phyloP scores from a whole-genome alignment of 2,329 filamentous ascomycete genomes.

The Talaromyces albobiverticillius region DNA sequence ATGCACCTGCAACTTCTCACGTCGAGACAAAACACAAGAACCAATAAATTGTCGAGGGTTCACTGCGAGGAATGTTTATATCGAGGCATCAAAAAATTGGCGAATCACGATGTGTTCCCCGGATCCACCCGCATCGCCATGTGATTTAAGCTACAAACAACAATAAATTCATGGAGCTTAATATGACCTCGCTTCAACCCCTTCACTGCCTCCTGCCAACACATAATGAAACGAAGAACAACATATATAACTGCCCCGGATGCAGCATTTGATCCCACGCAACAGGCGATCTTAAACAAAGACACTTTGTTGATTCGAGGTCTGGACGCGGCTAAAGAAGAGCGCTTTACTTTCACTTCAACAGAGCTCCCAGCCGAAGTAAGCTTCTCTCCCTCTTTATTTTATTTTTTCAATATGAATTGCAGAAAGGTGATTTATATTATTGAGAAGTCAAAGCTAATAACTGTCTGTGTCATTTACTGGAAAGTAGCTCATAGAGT shows the following conservation, averaged over 20 bases:
- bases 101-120: neutral
- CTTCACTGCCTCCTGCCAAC: neutral
- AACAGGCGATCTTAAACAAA: conserved; percentile 58
- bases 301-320: conserved; percentile 56
- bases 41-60: no score
- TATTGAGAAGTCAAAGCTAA: conserved; percentile 8
- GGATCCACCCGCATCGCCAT: neutral
- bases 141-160: neutral
- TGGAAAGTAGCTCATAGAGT: conserved; percentile 52
- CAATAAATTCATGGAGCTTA: neutral
- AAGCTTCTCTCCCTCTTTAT: conserved; percentile 12
- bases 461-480: neutral
- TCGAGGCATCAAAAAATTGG: no score
- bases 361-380: conserved; percentile 71
- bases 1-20: no score
- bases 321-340: conserved; percentile 70
- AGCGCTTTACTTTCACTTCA: conserved; percentile 70
- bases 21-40: no score
- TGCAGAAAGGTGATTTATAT: neutral
- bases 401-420: neutral
- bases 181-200: neutral
- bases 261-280: conserved; percentile 61
- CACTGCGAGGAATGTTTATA: no score
- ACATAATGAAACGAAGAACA: conserved; percentile 49
- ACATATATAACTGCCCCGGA: conserved; percentile 73